Evolutionary conservation across 306 rosid species (phyloP), one percentile per base, ranked within the genome.

Genomic region (Cicer arietinum): DNA sequence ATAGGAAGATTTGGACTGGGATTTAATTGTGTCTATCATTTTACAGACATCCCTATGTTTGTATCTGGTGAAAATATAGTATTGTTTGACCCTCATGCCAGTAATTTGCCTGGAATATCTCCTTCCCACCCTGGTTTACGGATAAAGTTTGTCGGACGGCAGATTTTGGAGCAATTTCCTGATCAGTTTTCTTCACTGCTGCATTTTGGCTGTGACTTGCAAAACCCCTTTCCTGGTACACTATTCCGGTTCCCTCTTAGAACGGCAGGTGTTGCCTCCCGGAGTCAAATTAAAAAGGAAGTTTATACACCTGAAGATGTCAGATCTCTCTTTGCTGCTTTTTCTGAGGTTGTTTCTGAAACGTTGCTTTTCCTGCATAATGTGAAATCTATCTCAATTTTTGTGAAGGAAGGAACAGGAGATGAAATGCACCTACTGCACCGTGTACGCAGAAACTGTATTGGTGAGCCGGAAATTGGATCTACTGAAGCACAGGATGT

Each of bases 1-100:
- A 94, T 94, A 73, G 98, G 98, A 77, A 88, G 98, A 90, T 94
- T 94, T 89, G 98, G 98, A 58, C 84, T 94, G 59, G 98, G 98
- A 79, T 94, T 94, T 83, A 94, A 94, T 84, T 91, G 96, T 81
- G 98, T 94, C 82, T 94, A 94, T 85, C 98, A 94, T 85, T 94
- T 94, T 75, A 94, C 98, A 50, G 98, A 94, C 79, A 82, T 94
- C 62, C 98, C 98, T 71, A 89, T 83, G 51, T 94, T 94, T 85
- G 98, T 94, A 77, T 94, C 98, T 77, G 98, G 98, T 12, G 98
- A 94, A 79, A 91, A 94, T 74, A 80, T 94, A 73, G 97, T 94
- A 67, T 87, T 94, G 91, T 94, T 94, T 86, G 98, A 94, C 81
- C 98, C 98, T 73, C 98, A 94, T 81, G 97, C 98, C 52, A 72